Conservation (phyloP, 768 basidiomycete genomes). For the Myochromella boudieri region DNA sequence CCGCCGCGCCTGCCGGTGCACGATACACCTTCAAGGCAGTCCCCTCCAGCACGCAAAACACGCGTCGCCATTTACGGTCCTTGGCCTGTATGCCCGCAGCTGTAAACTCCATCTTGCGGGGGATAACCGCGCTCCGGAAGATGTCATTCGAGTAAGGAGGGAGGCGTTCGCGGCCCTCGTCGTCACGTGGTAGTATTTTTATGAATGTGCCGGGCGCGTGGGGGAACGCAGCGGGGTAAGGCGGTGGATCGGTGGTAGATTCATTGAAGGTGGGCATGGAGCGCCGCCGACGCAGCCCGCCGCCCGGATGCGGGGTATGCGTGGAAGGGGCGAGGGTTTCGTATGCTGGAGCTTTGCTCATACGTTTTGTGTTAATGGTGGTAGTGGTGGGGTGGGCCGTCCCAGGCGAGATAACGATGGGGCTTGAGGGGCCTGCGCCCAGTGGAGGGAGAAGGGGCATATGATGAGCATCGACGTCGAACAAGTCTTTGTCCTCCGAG, state of each 20-base stretch:
- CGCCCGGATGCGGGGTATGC: background rate
- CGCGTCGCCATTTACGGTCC: conserved; percentile 90
- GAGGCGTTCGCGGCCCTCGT: conserved; percentile 81
- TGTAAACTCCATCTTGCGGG: conserved; percentile 91
- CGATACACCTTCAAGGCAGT: conserved; percentile 83
- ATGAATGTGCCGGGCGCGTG: conserved; percentile 21
- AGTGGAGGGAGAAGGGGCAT: background rate
- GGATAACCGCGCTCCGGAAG: conserved; percentile 78
- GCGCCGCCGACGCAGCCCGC: conserved; percentile 52
- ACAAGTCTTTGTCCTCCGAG: conserved; percentile 21
- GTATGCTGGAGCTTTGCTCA: conserved; percentile 33
- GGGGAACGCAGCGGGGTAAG: conserved; percentile 50
- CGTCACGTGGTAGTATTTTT: conserved; percentile 55
- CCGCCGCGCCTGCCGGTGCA: conserved; percentile 39
- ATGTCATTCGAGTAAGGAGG: conserved; percentile 83
- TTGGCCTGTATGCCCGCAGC: conserved; percentile 82
- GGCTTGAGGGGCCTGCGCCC: background rate
- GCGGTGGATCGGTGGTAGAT: conserved; percentile 59
- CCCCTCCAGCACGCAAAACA: conserved; percentile 88
- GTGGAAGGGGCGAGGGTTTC: conserved; percentile 30
- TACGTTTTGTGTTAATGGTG: conserved; percentile 24
- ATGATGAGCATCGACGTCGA: background rate
- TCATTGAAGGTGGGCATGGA: conserved; percentile 72
- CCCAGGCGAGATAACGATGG: background rate
- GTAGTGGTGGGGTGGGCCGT: background rate